These are phyloP conservation scores for Coemansia sp. DNA, from an alignment of 192 early-diverging fungal genomes.

Conservation along the genomic window DNA sequence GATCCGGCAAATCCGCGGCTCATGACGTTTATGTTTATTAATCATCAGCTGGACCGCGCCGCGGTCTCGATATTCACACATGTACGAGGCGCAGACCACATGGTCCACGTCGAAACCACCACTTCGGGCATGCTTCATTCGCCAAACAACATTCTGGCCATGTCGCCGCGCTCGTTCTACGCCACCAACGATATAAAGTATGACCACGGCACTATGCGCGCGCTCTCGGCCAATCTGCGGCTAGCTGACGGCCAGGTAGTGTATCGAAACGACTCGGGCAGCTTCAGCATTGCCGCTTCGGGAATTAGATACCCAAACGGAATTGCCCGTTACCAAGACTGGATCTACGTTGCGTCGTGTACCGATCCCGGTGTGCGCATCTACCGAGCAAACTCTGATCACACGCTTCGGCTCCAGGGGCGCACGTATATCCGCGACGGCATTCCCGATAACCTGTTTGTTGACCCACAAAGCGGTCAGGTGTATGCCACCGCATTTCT, in stretches of 20 bases:
- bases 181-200: constrained; percentile 57
- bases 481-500: constrained; percentile 36
- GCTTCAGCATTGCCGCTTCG: constrained; percentile 23
- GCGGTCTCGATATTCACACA: constrained; percentile 52
- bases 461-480: constrained; percentile 37
- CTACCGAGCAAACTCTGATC: constrained; percentile 7
- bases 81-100: constrained; percentile 29
- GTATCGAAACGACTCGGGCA: constrained; percentile 26
- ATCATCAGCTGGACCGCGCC: constrained; percentile 51
- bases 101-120: constrained; percentile 55
- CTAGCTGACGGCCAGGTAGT: constrained; percentile 29
- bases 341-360: constrained; percentile 43
- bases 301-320: constrained; percentile 41
- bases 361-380: constrained; percentile 34
- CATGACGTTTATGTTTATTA: constrained; percentile 56
- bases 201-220: constrained; percentile 14
- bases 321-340: constrained; percentile 29
- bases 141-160: constrained; percentile 56
- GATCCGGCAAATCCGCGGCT: constrained; percentile 34
- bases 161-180: constrained; percentile 57
- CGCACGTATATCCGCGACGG: constrained; percentile 22
- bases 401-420: constrained; percentile 10
- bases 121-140: constrained; percentile 50
- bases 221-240: constrained; percentile 15
- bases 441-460: constrained; percentile 36